Base-by-base conservation (phyloP, 345 rosid species). In the Euphorbia lathyris region DNA sequence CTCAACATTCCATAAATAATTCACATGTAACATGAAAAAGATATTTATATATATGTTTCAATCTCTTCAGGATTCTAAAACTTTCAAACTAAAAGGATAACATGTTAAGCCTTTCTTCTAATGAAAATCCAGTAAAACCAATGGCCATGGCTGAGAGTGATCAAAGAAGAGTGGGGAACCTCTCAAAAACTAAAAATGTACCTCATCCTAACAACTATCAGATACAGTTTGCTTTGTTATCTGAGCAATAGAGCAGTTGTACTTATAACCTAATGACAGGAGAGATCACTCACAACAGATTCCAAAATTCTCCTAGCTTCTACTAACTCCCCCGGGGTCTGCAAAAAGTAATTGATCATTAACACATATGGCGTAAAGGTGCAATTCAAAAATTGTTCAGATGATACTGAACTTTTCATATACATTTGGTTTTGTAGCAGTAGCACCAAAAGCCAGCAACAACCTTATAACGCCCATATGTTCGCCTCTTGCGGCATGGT, bases 401-500 rank as follows among this genome's bases (percentile, higher is more conserved):
- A 27, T 47, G 47, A 51, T 48, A 63, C 84, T 74, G 70, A 94
- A 97, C 96, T 90, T 88, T 40, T 88, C 97, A 63, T 77, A 88
- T 9, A 75, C 40, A 81, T 95, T 92, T 68, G 71, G 59, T 61
- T 64, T 78, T 10, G 83, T 78, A 9, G 85, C 80, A 57, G 92
- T 88, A 71, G 97, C 93, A 20, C 97, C 93, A 62, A 84, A 77
- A 55, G 81, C 75, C 67, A 95, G 80, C 75, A 95, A 82, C 75
- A 84, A 78, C 45, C 87, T 82, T 60, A 91, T 72, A 60, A 91
- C 90, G 29, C 88, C 86, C 27, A 66, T 83, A 66, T 95, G 99
- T 51, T 90, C 97, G 63, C 96, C 99, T 79, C 97, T 85, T 27
- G 96, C 97, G 25, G 97, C 97, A 55, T 91, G 97, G 79, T 95